These are phyloP conservation scores for Carallia pectinifolia DNA, from an alignment of 345 rosid genomes.

Conservation along the genomic window DNA sequence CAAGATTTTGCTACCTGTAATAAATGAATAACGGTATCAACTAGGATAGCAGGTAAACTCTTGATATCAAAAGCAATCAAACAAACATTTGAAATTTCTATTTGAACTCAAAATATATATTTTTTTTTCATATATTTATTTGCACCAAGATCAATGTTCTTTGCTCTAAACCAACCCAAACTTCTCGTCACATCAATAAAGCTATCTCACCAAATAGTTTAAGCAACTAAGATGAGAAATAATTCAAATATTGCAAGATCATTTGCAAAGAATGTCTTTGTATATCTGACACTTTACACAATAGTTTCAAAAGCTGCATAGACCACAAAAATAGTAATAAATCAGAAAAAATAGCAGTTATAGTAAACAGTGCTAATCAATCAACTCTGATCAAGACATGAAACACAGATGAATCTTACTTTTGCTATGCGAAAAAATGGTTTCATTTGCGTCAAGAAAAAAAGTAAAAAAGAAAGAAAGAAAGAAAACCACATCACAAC, in stretches of 20 bases:
- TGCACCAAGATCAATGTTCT: not conserved
- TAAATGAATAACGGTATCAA: constrained; percentile 1
- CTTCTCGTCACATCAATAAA: not conserved
- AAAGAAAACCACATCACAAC: not conserved
- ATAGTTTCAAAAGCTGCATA: too few relatives aligned
- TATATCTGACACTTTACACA: too few relatives aligned
- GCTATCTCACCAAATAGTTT: not conserved
- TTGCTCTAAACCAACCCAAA: not conserved
- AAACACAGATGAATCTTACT: too few relatives aligned
- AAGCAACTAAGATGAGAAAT: not conserved
- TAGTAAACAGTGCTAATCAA: too few relatives aligned
- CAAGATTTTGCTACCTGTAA: constrained; percentile 72
- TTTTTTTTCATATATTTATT: not conserved
- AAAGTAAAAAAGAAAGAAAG: not conserved
- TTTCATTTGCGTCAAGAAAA: not conserved
- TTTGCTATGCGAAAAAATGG: too few relatives aligned
- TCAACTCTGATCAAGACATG: too few relatives aligned
- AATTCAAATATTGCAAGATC: not conserved
- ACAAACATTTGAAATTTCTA: not conserved
- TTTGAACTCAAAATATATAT: not conserved
- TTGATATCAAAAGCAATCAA: not conserved
- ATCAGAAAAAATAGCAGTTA: too few relatives aligned
- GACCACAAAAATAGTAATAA: too few relatives aligned
- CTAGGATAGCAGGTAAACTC: constrained; percentile 9
- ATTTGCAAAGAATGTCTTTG: not conserved